These are phyloP conservation scores for Cyphellophora europaea DNA, from an alignment of 2,329 filamentous ascomycete species.

Conservation along the genomic window DNA sequence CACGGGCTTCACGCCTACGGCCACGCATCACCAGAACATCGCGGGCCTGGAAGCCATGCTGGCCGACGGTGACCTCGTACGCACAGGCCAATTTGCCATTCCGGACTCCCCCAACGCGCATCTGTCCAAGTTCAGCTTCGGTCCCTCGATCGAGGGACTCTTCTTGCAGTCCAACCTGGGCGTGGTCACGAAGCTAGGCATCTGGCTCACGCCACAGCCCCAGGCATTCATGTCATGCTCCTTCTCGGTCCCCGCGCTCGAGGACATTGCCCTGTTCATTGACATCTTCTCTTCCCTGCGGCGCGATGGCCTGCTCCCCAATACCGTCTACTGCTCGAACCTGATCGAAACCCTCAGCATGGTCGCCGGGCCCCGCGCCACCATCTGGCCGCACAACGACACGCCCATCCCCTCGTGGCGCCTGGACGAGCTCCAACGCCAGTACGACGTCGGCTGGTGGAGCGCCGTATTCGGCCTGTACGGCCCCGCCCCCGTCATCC, in stretches of 20 bases:
- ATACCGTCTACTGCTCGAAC: conserved; percentile 13
- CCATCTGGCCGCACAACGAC: conserved; percentile 9
- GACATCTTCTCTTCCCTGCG: conserved; percentile 10
- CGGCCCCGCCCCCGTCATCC: conserved; percentile 8
- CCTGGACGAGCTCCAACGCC: conserved; percentile 9
- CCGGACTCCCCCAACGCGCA: conserved; percentile 11
- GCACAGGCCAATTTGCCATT: conserved; percentile 32
- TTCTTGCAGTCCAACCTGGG: conserved; percentile 18
- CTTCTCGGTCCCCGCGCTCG: conserved; percentile 23
- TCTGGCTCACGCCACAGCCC: conserved; percentile 19
- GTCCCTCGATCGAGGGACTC: conserved; percentile 14
- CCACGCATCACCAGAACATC: conserved; percentile 37
- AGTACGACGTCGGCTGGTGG: conserved; percentile 11
- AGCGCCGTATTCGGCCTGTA: conserved; percentile 13
- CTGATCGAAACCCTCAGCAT: conserved; percentile 13
- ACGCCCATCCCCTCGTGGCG: conserved; percentile 10
- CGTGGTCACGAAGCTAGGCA: conserved; percentile 19
- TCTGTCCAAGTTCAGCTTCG: conserved; percentile 13
- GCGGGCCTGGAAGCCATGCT: conserved; percentile 36
- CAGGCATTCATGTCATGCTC: conserved; percentile 22
- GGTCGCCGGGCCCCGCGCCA: conserved; percentile 3
- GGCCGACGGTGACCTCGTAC: conserved; percentile 27
- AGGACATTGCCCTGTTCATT: conserved; percentile 11
- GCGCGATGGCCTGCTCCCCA: conserved; percentile 10
- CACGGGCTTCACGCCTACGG: conserved; percentile 25